Evolutionary conservation across 2,329 filamentous ascomycete genomes (phyloP).

Genomic region (Dactylellina parvicollis): DNA sequence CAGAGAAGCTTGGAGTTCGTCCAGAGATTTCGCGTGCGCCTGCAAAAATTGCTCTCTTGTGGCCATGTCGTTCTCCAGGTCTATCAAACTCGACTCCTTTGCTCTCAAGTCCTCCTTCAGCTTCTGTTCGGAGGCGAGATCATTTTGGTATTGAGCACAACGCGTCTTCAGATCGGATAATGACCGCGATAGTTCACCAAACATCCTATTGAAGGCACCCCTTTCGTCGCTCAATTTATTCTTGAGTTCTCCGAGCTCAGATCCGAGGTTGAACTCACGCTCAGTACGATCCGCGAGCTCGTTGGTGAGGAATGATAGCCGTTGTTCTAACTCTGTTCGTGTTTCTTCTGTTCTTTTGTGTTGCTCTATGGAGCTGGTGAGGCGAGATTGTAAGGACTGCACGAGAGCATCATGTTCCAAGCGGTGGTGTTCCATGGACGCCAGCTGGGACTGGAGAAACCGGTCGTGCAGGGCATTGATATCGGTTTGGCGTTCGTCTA

Average conservation of each 20-base stretch:
- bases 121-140: constrained; percentile 20
- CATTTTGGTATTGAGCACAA: constrained; percentile 28
- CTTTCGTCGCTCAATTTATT: constrained; percentile 44
- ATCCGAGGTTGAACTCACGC: constrained; percentile 45
- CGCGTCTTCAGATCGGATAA: constrained; percentile 35
- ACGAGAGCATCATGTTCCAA: constrained; percentile 42
- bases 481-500: constrained; percentile 38
- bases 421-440: constrained; percentile 35
- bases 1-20: constrained; percentile 22
- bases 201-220: constrained; percentile 40
- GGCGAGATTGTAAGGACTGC: constrained; percentile 34
- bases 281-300: constrained; percentile 49
- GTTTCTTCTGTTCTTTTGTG: constrained; percentile 26
- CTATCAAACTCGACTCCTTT: constrained; percentile 5
- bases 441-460: constrained; percentile 45
- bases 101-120: constrained; percentile 23
- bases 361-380: constrained; percentile 30
- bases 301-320: constrained; percentile 32
- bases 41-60: constrained; percentile 24
- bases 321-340: constrained; percentile 35
- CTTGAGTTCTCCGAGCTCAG: constrained; percentile 39
- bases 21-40: constrained; percentile 15
- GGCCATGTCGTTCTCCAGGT: constrained; percentile 20
- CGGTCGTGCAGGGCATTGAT: constrained; percentile 39
- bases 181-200: constrained; percentile 33